Evolutionary conservation across 768 basidiomycete species (phyloP).

Genomic region (Trametes sanguinea): DNA sequence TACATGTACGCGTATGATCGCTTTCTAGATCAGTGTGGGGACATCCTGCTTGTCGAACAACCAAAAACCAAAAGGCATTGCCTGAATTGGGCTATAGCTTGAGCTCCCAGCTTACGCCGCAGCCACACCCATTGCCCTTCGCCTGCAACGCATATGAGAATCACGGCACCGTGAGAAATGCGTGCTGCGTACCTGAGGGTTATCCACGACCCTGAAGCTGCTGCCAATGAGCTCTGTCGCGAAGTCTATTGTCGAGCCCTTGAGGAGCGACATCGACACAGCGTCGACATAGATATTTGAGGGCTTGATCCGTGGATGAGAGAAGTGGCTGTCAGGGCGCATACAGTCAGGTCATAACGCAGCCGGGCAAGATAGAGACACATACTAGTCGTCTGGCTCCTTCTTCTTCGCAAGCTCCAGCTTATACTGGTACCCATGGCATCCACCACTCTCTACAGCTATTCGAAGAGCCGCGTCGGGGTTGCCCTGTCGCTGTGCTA

Average conservation of each 20-base stretch:
- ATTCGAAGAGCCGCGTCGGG: slow-evolving; percentile 72
- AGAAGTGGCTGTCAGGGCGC: slow-evolving; percentile 54
- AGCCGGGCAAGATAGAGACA: no score
- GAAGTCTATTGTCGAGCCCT: slow-evolving; percentile 88
- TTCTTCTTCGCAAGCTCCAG: slow-evolving; percentile 71
- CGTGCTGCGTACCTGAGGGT: slow-evolving; percentile 56
- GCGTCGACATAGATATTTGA: slow-evolving; percentile 85
- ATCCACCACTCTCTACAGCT: slow-evolving; percentile 90
- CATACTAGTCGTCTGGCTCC: slow-evolving; percentile 84
- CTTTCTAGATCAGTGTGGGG: neutral
- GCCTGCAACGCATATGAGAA: slow-evolving; percentile 44
- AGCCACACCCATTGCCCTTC: slow-evolving; percentile 88
- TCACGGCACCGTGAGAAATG: neutral
- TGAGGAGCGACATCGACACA: slow-evolving; percentile 79
- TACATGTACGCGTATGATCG: slow-evolving; percentile 5
- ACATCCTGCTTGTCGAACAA: neutral
- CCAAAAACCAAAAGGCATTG: neutral
- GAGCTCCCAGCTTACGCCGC: slow-evolving; percentile 94
- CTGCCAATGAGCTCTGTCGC: slow-evolving; percentile 95
- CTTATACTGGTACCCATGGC: slow-evolving; percentile 97
- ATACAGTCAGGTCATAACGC: neutral
- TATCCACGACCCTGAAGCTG: slow-evolving; percentile 79
- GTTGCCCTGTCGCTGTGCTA: slow-evolving; percentile 66
- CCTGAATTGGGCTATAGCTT: slow-evolving; percentile 41
- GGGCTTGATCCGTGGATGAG: slow-evolving; percentile 68